These are phyloP conservation scores for Suillus weaverae DNA, from an alignment of 768 basidiomycete genomes.

Conservation along the genomic window DNA sequence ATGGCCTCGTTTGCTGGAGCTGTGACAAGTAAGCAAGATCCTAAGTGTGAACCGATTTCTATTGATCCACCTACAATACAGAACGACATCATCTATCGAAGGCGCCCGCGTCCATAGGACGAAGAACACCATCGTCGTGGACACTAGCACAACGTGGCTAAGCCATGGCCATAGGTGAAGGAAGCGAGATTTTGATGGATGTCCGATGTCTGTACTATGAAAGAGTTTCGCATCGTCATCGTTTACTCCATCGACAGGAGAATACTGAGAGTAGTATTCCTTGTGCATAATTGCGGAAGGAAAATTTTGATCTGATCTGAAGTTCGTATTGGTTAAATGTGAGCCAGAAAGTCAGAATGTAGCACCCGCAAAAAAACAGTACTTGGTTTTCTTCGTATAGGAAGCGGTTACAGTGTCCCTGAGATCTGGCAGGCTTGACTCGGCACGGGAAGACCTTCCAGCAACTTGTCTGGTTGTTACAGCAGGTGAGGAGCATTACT, in stretches of 20 bases:
- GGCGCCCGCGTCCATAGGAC: slow-evolving; percentile 7
- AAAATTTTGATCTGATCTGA: neutral
- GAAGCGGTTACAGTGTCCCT: neutral
- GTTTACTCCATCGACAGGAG: neutral
- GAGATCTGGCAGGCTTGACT: neutral
- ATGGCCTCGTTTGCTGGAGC: slow-evolving; percentile 14
- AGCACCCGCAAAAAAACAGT: neutral
- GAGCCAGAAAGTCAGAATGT: neutral
- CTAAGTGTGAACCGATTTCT: neutral
- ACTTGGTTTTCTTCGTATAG: neutral
- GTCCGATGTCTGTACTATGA: neutral
- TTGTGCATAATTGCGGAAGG: neutral
- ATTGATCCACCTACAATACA: neutral
- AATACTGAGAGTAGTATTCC: neutral
- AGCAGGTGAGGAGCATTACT: neutral
- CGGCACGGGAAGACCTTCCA: neutral
- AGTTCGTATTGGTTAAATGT: neutral
- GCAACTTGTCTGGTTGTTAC: neutral
- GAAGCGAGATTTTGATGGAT: neutral
- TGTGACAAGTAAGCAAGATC: neutral
- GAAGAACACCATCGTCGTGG: slow-evolving; percentile 5
- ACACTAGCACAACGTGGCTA: neutral
- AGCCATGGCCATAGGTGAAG: slow-evolving; percentile 4
- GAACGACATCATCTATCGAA: neutral
- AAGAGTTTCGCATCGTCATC: neutral